Evolutionary conservation across 306 rosid genomes (phyloP), one percentile per base, ranked within the genome.

Genomic region (Malus orientalis): DNA sequence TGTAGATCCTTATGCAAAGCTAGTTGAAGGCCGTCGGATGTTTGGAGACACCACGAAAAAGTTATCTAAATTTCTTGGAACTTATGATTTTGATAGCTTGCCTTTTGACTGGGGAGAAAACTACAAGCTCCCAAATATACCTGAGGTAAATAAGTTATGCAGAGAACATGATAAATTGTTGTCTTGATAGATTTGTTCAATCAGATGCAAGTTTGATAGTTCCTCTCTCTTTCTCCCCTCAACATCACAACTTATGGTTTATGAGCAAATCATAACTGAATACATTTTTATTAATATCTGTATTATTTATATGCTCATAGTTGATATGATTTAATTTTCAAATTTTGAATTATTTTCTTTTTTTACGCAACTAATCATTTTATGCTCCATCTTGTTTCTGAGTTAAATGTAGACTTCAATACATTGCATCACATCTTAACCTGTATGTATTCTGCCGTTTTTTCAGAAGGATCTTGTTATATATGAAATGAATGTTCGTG

Each of bases 401-500:
- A 79, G 59, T 74, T 42, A 25, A 42, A 47, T 60, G 42, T 60
- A 58, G 64, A 68, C 33, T 67, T 58, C 4, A 40, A 57, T 14
- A 27, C 30, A 55, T 49, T 12, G 79, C 68, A 73, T 60, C 72
- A 53, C 67, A 49, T 57, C 69, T 80, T 54, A 72, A 58, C 78
- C 45, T 78, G 83, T 66, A 77, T 49, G 81, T 73, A 74, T 74
- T 13, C 67, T 78, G 53, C 55, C 74, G 76, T 72, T 45, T 77
- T 78, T 85, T 88, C 93, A 92, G 99, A 95, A 92, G 72, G 92
- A 95, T 88, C 96, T 95, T 87, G 93, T 92, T 76, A 84, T 95
- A 69, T 95, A 95, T 62, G 99, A 95, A 87, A 95, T 95, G 99
- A 95, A 87, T 83, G 88, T 95, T 53, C 97, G 97, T 54, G 97